These are phyloP conservation scores for Helotiales sp. DNA, from an alignment of 2,329 filamentous ascomycete genomes.

Conservation along the genomic window DNA sequence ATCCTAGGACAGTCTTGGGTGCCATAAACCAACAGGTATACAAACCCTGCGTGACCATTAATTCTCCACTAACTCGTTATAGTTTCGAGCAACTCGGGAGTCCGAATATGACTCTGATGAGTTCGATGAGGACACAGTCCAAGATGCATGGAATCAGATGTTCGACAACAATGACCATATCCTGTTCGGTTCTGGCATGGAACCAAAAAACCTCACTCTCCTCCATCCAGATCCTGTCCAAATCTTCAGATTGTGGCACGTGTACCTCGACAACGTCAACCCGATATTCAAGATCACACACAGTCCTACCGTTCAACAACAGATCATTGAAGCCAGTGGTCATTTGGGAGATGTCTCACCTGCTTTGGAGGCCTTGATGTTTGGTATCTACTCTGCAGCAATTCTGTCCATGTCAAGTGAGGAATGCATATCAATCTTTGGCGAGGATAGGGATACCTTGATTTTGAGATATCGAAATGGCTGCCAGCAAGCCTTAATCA, in stretches of 20 bases:
- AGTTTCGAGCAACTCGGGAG: not conserved
- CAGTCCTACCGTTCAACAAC: constrained; percentile 60
- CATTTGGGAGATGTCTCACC: constrained; percentile 54
- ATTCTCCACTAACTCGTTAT: not conserved
- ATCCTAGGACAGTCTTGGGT: not conserved
- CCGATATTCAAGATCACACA: constrained; percentile 70
- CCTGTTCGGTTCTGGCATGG: not conserved
- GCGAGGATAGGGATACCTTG: not conserved
- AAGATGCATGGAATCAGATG: not conserved
- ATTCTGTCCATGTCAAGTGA: constrained; percentile 37
- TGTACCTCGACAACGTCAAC: constrained; percentile 71
- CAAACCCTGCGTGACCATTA: not conserved
- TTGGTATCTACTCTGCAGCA: constrained; percentile 52
- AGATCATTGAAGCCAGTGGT: constrained; percentile 56
- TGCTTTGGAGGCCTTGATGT: constrained; percentile 45
- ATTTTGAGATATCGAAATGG: not conserved
- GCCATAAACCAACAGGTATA: not conserved
- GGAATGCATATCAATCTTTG: not conserved
- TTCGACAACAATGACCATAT: not conserved
- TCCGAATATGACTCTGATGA: not conserved
- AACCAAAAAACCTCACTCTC: not conserved
- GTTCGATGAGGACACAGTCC: not conserved
- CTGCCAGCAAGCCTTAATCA: constrained; percentile 45
- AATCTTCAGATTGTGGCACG: constrained; percentile 54
- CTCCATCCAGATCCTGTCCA: constrained; percentile 8